Percentiles rank a stretch among this genome's conserved stretches.
phyloP scores from a whole-genome alignment of 495 filamentous ascomycete genomes.

The Aspergillus leporis region DNA sequence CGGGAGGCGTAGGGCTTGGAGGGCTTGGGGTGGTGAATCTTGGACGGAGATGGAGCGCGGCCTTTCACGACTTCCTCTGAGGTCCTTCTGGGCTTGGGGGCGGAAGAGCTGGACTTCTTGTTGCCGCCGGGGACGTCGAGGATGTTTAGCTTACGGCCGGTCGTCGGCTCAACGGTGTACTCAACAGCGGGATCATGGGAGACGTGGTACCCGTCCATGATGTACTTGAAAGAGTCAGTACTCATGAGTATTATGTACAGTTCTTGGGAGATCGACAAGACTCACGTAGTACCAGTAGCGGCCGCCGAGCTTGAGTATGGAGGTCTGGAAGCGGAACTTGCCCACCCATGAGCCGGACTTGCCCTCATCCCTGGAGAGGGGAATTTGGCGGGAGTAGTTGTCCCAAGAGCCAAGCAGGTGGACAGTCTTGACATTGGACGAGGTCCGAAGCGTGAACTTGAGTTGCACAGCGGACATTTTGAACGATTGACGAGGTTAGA shows the following conservation, averaged over 20 bases:
- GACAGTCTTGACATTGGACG: constrained; percentile 94
- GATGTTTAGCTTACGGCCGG: constrained; percentile 88
- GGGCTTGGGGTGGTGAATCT: constrained; percentile 90
- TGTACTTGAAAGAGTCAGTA: constrained; percentile 58
- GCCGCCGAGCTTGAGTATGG: constrained; percentile 76
- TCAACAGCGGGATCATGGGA: constrained; percentile 92
- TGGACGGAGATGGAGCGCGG: constrained; percentile 79
- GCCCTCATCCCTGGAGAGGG: constrained; percentile 81
- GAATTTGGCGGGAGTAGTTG: constrained; percentile 90
- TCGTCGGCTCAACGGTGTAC: constrained; percentile 92
- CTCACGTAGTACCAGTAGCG: constrained; percentile 98
- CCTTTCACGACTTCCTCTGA: constrained; percentile 75
- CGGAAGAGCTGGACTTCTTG: constrained; percentile 31
- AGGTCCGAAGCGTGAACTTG: constrained; percentile 90
- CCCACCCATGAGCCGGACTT: constrained; percentile 90
- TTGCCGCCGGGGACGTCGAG: constrained; percentile 63
- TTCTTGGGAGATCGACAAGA: constrained; percentile 2
- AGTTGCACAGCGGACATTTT: constrained; percentile 82
- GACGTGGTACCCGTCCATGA: constrained; percentile 99
- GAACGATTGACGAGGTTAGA: constrained; percentile 36
- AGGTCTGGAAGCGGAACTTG: constrained; percentile 91
- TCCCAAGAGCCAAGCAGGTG: constrained; percentile 98
- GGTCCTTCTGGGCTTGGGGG: constrained; percentile 31
- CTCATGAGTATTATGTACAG: neutral
- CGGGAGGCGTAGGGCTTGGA: constrained; percentile 81